Base-by-base conservation (phyloP, 352 stramenopile species). In the Phytophthora pistaciae region DNA sequence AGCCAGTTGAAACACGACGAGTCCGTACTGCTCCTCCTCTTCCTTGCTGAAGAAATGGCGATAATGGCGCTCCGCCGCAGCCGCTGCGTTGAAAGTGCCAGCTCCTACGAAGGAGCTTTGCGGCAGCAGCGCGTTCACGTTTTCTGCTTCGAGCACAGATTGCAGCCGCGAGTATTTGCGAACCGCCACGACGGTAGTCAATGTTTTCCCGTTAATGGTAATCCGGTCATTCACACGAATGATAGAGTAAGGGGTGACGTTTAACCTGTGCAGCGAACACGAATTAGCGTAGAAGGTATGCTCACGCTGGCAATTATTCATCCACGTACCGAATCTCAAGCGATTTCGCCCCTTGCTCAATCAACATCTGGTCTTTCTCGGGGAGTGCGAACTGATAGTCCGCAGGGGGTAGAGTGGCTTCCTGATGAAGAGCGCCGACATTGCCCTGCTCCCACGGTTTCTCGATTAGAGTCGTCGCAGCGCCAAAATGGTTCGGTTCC, bases 171-270 rank as follows among this genome's bases (percentile, higher is more conserved):
- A 74, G 64, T 93, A 92, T 61, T 91, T 93, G 54, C 86, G 80
- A 46, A 91, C 70, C 1, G 77, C 82, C 25, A 31, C 62, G 61
- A 93, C 79, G 0, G 66, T 85, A 11, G 74, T 79, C 31, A 74
- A 44, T 0, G 76, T 80, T 52, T 79, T 79, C 33, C 75, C 66
- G 58, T 92, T 92, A 50, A 93, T 82, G 11, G 81, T 84, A 60
- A 93, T 86, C 42, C 80, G 79, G 60, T 93, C 86, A 68, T 88
- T 85, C 14, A 72, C 72, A 48, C 78, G 86, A 59, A 93, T 93
- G 72, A 91, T 86, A 4, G 82, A 90, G 54, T 93, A 93, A 33
- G 86, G 86, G 13, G 79, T 70, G 25, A 77, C 80, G 48, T 93
- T 92, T 18, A 93, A 71, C 31, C 83, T 90, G 40, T 7, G 25